Evolutionary conservation across 2,329 filamentous ascomycete species (phyloP), one percentile per base, ranked within the genome.

Genomic region (Tolypocladium nubicola): DNA sequence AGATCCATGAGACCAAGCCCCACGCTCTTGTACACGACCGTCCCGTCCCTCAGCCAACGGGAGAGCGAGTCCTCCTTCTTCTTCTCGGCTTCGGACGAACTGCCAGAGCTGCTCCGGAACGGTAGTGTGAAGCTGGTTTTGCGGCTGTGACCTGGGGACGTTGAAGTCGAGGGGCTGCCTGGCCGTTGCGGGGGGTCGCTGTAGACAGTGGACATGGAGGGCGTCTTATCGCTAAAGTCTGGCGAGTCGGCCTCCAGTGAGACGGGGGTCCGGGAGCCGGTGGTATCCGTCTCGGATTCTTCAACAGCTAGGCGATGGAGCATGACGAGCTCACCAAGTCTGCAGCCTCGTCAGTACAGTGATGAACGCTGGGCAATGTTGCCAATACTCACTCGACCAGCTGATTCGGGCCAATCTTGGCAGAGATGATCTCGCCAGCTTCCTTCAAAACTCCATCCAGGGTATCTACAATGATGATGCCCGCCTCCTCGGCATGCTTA

Each of bases 371-470:
- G 23, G n/a, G 35, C 4, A 37, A 33, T n/a, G 13, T 33, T 26
- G 11, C 7, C 30, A 33, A 19, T 35, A 75, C 80, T 71, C 67
- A 83, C 81, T 97, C 93, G 0, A 96, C 89, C 4, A 97, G 80
- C 64, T 95, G 87, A 52, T 84, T 80, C 0, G 89, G 85, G 26
- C 78, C 78, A 35, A 97, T 75, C 0, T 84, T 85, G 0, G 90
- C 89, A 62, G 90, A 83, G 11, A 95, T 87, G 53, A 97, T 77
- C 74, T 97, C 93, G 0, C 93, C 93, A 0, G 92, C 88, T 68
- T 96, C 90, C 64, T 86, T 85, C 49, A 96, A 70, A 52, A 87
- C 91, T 0, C 88, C 89, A 35, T 90, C 86, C 0, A 96, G 77
- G 11, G 87, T 92, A 66, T 90, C 88, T 6, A 90, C 88, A 6